A percentile compares a stretch with the other conserved stretches of the same genome.
Conservation (phyloP, 345 rosid species). For the rapeseed (Brassica napus) region DNA sequence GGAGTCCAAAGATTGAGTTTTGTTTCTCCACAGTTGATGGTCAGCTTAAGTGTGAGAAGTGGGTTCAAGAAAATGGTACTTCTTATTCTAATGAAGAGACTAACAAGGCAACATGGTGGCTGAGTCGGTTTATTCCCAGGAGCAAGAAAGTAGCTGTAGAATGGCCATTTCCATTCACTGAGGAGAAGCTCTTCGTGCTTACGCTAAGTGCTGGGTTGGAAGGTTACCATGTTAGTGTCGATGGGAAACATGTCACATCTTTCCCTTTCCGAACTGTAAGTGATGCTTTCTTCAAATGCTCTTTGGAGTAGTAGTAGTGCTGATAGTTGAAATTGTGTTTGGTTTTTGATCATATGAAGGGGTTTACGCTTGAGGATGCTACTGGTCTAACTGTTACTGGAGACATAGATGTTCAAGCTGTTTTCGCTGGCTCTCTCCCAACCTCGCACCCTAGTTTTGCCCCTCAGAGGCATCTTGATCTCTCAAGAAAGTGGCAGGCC, state of each 20-base stretch:
- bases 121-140: slow-evolving; percentile 54
- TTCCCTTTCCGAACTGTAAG: slow-evolving; percentile 77
- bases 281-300: slow-evolving; percentile 20
- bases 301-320: background rate
- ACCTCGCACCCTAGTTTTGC: slow-evolving; percentile 63
- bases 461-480: slow-evolving; percentile 68
- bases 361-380: slow-evolving; percentile 81
- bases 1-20: slow-evolving; percentile 1
- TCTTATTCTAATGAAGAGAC: slow-evolving; percentile 45
- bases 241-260: slow-evolving; percentile 76
- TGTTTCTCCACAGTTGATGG: slow-evolving; percentile 55
- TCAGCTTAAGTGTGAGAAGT: slow-evolving; percentile 71
- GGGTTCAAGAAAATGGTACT: slow-evolving; percentile 54
- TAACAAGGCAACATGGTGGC: slow-evolving; percentile 71
- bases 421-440: slow-evolving; percentile 72
- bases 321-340: slow-evolving; percentile 22
- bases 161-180: slow-evolving; percentile 72
- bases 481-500: slow-evolving; percentile 64
- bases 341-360: slow-evolving; percentile 45
- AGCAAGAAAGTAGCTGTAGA: slow-evolving; percentile 61
- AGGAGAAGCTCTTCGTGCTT: slow-evolving; percentile 64
- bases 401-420: slow-evolving; percentile 59
- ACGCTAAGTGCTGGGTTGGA: slow-evolving; percentile 79
- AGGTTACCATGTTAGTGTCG: slow-evolving; percentile 72
- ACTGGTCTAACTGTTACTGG: slow-evolving; percentile 67